Percentiles rank a stretch among this genome's conserved stretches.
Conservation (phyloP, 2,329 filamentous ascomycete genomes). For the Botrytis medusae region DNA sequence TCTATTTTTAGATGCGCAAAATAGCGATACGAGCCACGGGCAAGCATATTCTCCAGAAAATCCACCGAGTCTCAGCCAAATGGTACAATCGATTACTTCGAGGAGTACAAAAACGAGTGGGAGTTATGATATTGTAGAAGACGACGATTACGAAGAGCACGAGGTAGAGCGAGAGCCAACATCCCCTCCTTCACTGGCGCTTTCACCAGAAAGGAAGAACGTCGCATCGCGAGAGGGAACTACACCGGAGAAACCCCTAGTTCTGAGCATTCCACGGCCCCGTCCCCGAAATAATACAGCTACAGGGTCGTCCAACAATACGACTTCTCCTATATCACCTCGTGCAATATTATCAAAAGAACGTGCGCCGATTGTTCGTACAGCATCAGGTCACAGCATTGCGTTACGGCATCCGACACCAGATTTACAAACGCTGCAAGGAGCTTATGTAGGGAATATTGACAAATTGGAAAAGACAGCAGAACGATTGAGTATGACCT, state of each 20-base stretch:
- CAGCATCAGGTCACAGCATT: slow-evolving; percentile 35
- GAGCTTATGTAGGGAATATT: slow-evolving; percentile 65
- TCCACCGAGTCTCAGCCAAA: slow-evolving; percentile 18
- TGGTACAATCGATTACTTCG: slow-evolving; percentile 26
- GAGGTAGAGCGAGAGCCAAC: slow-evolving; percentile 10
- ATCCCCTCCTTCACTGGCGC: slow-evolving; percentile 11
- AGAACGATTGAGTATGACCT: slow-evolving; percentile 69
- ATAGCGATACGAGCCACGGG: slow-evolving; percentile 26
- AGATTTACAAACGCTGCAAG: slow-evolving; percentile 60
- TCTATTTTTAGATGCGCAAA: slow-evolving; percentile 33
- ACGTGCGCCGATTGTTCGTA: slow-evolving; percentile 31
- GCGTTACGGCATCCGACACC: slow-evolving; percentile 58
- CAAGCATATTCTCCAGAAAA: slow-evolving; percentile 17
- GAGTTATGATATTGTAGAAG: slow-evolving; percentile 30
- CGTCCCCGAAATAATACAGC: slow-evolving; percentile 27
- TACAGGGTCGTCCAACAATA: slow-evolving; percentile 26
- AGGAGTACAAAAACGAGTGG: slow-evolving; percentile 24
- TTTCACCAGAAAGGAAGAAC: slow-evolving; percentile 19
- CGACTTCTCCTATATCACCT: slow-evolving; percentile 22
- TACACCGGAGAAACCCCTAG: slow-evolving; percentile 19
- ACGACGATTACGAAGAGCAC: slow-evolving; percentile 28
- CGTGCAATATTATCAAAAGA: slow-evolving; percentile 19
- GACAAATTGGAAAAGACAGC: slow-evolving; percentile 73
- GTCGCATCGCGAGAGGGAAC: slow-evolving; percentile 16
- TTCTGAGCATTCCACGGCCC: slow-evolving; percentile 29